Base-by-base conservation (phyloP, 2,329 filamentous ascomycete species). In the Venturiaceae sp. region DNA sequence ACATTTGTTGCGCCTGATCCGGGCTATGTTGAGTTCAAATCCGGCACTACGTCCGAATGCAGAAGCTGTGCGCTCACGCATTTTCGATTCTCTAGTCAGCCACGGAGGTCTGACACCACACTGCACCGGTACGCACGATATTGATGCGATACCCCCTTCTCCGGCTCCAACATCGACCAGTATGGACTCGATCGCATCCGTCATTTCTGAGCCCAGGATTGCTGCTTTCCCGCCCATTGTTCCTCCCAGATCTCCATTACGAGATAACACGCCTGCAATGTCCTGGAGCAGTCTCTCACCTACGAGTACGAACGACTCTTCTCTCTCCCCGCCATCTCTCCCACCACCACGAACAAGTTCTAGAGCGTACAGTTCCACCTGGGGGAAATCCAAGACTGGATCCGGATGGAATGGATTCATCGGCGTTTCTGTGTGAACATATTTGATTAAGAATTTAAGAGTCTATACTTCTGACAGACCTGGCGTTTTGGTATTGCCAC, bases 21-120 rank as follows among this genome's bases (percentile, higher is more conserved):
- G 71, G 37, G 66, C 62, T 19, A 79, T 77, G 75, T 65, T 77
- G 54, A 68, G 65, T 57, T 70, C 66, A 58, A 71, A 72, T 8
- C 73, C 76, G 0, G 65, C 63, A 23, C 62, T 72, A 6, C 69
- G 76, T 19, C 76, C 76, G 1, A 68, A 67, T 1, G 75, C 75
- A 7, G 63, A 68, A 14, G 69, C 71, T 55, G 74, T 78, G 5
- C 69, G 73, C 8, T 71, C 75, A 56, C 67, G 67, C 23, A 60
- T 72, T 3, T 64, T 65, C 30, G 62, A 67, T 19, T 63, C 64
- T 16, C 58, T 71, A 39, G 60, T 64, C 3, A 63, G 59, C 3
- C 65, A 65, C n/a, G 64, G 64, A n/a, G 62, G 66, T 3, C 60
- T 68, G n/a, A 64, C 65, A 46, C 13, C 30, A 26, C 44, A 50